Evolutionary conservation across 768 basidiomycete species (phyloP), one percentile per base, ranked within the genome.

Genomic region (Russula dissimulans): DNA sequence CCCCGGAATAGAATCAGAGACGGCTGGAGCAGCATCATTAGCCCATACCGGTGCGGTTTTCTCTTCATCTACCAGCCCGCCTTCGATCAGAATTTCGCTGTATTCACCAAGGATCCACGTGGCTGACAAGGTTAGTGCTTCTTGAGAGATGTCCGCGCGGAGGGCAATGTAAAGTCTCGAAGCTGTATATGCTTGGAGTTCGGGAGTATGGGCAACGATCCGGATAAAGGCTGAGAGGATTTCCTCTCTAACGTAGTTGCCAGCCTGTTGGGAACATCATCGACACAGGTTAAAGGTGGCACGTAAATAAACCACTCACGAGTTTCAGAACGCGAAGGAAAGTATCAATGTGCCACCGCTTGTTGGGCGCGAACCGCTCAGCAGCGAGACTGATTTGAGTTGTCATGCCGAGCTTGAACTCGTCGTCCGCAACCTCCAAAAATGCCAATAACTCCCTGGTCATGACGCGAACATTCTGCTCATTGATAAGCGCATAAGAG

Each of bases 261-360:
- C 97, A 18, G 97, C 95, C 95, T 97, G 63, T 5, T 39, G 32
- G 45, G 31, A 53, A 54, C 11, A 5, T 48, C 12, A 9, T 56
- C 36, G 3, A 17, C 14, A 56, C 12, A 8, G 7, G 22, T 29
- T n/a, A 9, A 26, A 29, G 42, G 31, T 18, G 3, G 32, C n/a
- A 43, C 15, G 7, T 58, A 22, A 43, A 43, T 39, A 42, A 44
- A 22, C 2, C 3, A 77, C 87, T 59, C 60, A 95, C 95, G 68
- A 97, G 75, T 71, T 94, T 95, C 63, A 99, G 73, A 2, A 93
- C 91, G 32, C 97, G 82, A 50, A 99, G 74, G 4, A 97, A 91
- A 0, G 97, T 98, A 71, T 98, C 97, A 54, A 99, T 99, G 71
- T 99, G 97, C 95, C 95, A 99, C 64, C 97, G 81, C 73, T 95